These are phyloP conservation scores for Coemansia javaensis DNA, from an alignment of 192 early-diverging fungal genomes.

Conservation along the genomic window DNA sequence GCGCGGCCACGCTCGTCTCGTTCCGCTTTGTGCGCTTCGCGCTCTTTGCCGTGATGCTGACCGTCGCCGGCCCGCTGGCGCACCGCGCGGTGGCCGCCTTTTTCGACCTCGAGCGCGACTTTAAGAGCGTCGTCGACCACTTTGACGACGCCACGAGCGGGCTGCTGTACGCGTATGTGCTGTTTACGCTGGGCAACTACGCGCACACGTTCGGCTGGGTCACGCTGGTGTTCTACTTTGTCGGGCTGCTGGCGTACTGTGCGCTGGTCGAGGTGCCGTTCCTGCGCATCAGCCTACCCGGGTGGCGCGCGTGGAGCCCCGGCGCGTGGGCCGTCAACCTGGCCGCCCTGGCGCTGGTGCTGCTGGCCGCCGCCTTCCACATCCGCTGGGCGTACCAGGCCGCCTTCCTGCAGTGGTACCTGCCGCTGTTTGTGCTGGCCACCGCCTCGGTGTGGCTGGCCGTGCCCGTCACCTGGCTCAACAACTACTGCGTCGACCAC, in stretches of 20 bases:
- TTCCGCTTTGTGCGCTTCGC: constrained; percentile 33
- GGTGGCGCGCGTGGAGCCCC: constrained; percentile 59
- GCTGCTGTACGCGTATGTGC: constrained; percentile 57
- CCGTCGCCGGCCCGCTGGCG: constrained; percentile 32
- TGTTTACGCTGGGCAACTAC: constrained; percentile 77
- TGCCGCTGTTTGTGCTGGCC: constrained; percentile 41
- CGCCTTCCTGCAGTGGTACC: constrained; percentile 45
- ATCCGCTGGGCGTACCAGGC: constrained; percentile 34
- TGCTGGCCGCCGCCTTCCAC: constrained; percentile 58
- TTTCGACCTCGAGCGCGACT: constrained; percentile 63
- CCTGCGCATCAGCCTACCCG: constrained; percentile 60
- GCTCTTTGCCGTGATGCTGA: constrained; percentile 35
- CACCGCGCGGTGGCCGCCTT: constrained; percentile 58
- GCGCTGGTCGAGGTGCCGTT: constrained; percentile 65
- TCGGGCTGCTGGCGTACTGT: constrained; percentile 52
- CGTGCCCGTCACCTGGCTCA: constrained; percentile 8
- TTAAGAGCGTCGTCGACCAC: constrained; percentile 60
- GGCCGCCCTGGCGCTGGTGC: constrained; percentile 50
- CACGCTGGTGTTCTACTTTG: constrained; percentile 39
- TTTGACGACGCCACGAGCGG: constrained; percentile 61
- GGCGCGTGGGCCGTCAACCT: constrained; percentile 63
- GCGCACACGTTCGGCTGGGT: constrained; percentile 59
- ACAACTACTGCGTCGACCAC: constrained; percentile 28
- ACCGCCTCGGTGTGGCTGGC: constrained; percentile 30
- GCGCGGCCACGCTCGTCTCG: constrained; percentile 43